Evolutionary conservation across 331 rosid genomes (phyloP), one percentile per base, ranked within the genome.

Genomic region (Stylosanthes scabra): DNA sequence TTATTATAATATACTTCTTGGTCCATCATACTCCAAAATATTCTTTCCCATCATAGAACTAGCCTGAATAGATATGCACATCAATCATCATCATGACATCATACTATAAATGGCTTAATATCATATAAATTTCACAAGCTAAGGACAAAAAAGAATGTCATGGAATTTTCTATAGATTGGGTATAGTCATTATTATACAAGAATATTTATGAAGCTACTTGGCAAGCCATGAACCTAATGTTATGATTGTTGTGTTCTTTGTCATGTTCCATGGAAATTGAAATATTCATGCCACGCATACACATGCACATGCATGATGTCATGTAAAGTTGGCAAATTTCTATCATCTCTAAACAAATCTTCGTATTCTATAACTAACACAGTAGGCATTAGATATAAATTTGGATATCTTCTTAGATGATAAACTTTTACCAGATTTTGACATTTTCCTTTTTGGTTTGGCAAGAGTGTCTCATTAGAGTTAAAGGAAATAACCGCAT

Each of bases 191-290:
- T 20, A 20, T 34, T 34, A 34, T 34, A 34, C 5, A n/a, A 20
- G 28, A 14, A 52, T 52, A 52, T 52, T 14, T 52, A 52, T 7
- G 27, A 52, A 52, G 58, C 58, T 52, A 55, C 50, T 3, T 7
- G 52, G 13, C 39, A 42, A 42, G 27, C 9, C 9, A 74, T 52
- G 46, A 62, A 51, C 78, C 34, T 12, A 55, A 58, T 12, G 42
- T 46, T 75, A 12, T 63, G 13, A 40, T 39, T 25, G 37, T 11
- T 61, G 52, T 54, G 9, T 5, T 74, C 16, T 14, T 28, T 46
- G 45, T 40, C 78, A 71, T 52, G 44, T 56, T 27, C 14, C 59
- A 46, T 66, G 66, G 25, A 70, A 70, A n/a, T 28, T 34, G 39
- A 34, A 34, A 6, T 12, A 40, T 44, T 63, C 28, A 47, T 37